These are phyloP conservation scores for Acanthamoeba lenticulata DNA, from an alignment of 208 protist species.

Conservation along the genomic window DNA sequence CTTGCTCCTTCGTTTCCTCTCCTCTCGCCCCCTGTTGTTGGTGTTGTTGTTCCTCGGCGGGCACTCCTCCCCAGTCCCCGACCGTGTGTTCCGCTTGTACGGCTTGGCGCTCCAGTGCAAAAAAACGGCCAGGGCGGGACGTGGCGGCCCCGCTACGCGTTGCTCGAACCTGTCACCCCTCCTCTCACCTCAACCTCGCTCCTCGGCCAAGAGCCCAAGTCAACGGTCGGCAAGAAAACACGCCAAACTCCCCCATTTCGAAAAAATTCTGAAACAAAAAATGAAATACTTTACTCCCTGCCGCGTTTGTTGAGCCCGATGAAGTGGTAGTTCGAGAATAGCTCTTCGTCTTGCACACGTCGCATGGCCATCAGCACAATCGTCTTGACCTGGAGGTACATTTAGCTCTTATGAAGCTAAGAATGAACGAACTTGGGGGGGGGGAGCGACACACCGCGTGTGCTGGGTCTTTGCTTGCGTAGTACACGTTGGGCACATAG, in stretches of 20 bases:
- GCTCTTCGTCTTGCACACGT: conserved; percentile 20
- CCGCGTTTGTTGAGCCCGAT: neutral
- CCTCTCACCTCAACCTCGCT: too few species aligned
- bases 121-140: too few species aligned
- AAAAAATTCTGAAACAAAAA: too few species aligned
- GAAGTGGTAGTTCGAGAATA: conserved; percentile 47
- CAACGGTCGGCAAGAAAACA: too few species aligned
- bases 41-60: neutral
- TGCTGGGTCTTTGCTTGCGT: neutral
- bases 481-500: conserved; percentile 30
- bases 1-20: neutral
- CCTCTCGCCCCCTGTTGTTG: too few species aligned
- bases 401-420: neutral
- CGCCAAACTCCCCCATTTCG: too few species aligned
- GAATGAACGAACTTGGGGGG: neutral
- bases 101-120: too few species aligned
- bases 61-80: neutral
- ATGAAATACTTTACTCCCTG: neutral
- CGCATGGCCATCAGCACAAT: conserved; percentile 47
- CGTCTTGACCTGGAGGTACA: neutral
- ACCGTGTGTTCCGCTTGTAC: too few species aligned
- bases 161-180: too few species aligned
- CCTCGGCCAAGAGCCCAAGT: too few species aligned
- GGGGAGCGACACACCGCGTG: neutral
- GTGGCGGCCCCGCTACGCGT: too few species aligned